Percentiles rank a stretch among this genome's conserved stretches.
Evolutionary conservation across 108 stramenopile species (phyloP).

Genomic region (Cyclostephanos invisitatus): DNA sequence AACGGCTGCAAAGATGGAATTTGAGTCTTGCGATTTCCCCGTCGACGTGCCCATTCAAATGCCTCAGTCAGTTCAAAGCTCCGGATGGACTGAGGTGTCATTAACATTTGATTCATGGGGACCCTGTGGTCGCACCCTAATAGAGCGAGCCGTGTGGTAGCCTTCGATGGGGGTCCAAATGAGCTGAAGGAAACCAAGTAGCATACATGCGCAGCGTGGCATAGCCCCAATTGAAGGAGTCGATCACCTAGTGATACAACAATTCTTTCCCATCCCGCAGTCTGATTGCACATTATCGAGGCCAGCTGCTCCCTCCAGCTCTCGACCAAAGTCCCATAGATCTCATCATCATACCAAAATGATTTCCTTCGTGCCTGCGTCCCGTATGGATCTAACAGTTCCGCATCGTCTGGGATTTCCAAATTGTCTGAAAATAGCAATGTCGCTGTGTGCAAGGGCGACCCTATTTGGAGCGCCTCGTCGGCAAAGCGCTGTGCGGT

Average conservation of each 20-base stretch:
- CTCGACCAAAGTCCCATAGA: constrained; percentile 35
- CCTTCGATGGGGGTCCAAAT: constrained; percentile 47
- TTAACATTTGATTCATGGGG: constrained; percentile 42
- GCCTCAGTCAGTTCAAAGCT: constrained; percentile 84
- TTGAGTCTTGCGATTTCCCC: constrained; percentile 71
- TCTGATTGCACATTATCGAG: constrained; percentile 57
- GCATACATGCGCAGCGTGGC: constrained; percentile 81
- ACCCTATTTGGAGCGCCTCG: constrained; percentile 54
- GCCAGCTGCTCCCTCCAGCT: constrained; percentile 21
- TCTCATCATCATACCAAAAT: constrained; percentile 52
- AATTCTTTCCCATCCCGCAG: constrained; percentile 71
- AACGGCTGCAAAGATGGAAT: constrained; percentile 72
- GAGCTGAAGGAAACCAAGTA: constrained; percentile 80
- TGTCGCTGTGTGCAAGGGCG: constrained; percentile 72
- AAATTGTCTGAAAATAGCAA: constrained; percentile 71
- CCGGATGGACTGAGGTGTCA: constrained; percentile 58
- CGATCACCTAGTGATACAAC: constrained; percentile 79
- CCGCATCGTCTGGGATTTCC: constrained; percentile 30
- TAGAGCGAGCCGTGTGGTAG: constrained; percentile 56
- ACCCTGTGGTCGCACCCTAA: constrained; percentile 70
- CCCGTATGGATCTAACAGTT: constrained; percentile 23
- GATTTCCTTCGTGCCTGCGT: constrained; percentile 10
- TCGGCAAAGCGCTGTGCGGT: constrained; percentile 64
- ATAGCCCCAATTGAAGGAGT: constrained; percentile 58
- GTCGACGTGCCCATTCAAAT: constrained; percentile 89